Evolutionary conservation across 495 filamentous ascomycete species (phyloP).

Genomic region (Ramalina intermedia): DNA sequence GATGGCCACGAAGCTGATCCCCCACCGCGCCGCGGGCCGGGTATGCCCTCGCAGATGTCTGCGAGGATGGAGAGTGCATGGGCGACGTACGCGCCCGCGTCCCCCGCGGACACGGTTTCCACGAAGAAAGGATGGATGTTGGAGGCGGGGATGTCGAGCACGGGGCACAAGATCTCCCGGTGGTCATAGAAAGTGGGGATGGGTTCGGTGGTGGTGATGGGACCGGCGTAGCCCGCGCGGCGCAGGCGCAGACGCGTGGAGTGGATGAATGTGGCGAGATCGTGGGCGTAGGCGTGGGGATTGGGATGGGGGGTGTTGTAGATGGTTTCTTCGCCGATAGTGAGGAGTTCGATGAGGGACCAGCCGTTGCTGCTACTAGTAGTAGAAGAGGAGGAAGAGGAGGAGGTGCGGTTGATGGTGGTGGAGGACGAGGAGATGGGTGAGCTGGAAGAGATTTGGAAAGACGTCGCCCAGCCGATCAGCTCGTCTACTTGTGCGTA

Average conservation of each 20-base stretch:
- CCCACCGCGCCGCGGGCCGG: too few relatives aligned
- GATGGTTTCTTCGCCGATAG: slow-evolving; percentile 83
- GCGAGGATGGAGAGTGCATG: slow-evolving; percentile 52
- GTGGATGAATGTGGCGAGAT: slow-evolving; percentile 57
- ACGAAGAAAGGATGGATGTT: slow-evolving; percentile 97
- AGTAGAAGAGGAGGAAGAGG: neutral
- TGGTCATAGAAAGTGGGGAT: slow-evolving; percentile 51
- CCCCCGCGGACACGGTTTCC: slow-evolving; percentile 36
- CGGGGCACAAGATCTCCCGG: slow-evolving; percentile 45
- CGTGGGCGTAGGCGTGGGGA: slow-evolving; percentile 32
- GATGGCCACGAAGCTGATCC: too few relatives aligned
- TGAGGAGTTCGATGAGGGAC: slow-evolving; percentile 60
- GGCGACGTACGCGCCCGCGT: slow-evolving; percentile 61
- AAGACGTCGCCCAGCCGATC: slow-evolving; percentile 41
- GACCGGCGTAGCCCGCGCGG: slow-evolving; percentile 54
- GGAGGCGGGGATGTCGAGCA: slow-evolving; percentile 61
- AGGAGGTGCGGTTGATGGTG: too few relatives aligned
- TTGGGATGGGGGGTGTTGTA: slow-evolving; percentile 30
- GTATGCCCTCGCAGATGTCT: slow-evolving; percentile 39
- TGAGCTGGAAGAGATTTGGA: slow-evolving; percentile 12
- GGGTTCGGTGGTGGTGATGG: slow-evolving; percentile 76
- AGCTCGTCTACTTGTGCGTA: slow-evolving; percentile 58
- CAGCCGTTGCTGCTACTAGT: slow-evolving; percentile 24
- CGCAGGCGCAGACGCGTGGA: slow-evolving; percentile 26
- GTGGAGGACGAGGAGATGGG: too few relatives aligned